Evolutionary conservation across 164 flowering plant species (phyloP), one percentile per base, ranked within the genome.

Genomic region (Tinospora cordifolia): DNA sequence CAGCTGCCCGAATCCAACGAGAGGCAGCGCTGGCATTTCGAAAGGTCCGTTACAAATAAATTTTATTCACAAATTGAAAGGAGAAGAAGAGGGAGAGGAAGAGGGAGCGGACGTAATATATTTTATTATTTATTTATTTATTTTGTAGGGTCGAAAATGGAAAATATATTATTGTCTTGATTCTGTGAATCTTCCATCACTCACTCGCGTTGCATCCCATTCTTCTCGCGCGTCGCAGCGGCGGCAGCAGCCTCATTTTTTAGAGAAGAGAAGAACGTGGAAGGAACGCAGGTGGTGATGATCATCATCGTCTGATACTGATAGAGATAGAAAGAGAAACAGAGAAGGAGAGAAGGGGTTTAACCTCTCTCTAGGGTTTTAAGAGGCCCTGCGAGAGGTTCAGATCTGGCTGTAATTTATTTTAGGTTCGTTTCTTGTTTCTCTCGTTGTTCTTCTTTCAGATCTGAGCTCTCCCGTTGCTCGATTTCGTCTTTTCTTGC

Each of bases 1-100:
- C 60, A 54, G 21, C 21, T n/a, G 60, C 60, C 60, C 22, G 21
- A 54, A 54, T 54, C 60, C 25, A 54, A 54, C 60, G 60, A 54
- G 60, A 0, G 60, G 60, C n/a, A 19, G 6, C 25, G 22, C 60
- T 54, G 60, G 60, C 60, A 54, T 54, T 19, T 54, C 60, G 60
- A 54, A n/a, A 54, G n/a, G n/a, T 54, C 60, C 60, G 60, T 54
- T 54, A 54, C 36, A 30, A 30, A 30, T 30, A 30, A 30, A 30
- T 1, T 30, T 30, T 30, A 30, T 30, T 30, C 36, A 30, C 4
- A 30, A 30, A 30, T 30, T 30, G 36, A 30, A 30, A 30, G 36
- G 36, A 30, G 36, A 30, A 30, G 36, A 30, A 30, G 36, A n/a
- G n/a, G n/a, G n/a, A n/a, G n/a, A n/a, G n/a, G n/a, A n/a, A n/a